Evolutionary conservation across 768 basidiomycete genomes (phyloP), one percentile per base, ranked within the genome.

Genomic region (Hypsizygus marmoreus): DNA sequence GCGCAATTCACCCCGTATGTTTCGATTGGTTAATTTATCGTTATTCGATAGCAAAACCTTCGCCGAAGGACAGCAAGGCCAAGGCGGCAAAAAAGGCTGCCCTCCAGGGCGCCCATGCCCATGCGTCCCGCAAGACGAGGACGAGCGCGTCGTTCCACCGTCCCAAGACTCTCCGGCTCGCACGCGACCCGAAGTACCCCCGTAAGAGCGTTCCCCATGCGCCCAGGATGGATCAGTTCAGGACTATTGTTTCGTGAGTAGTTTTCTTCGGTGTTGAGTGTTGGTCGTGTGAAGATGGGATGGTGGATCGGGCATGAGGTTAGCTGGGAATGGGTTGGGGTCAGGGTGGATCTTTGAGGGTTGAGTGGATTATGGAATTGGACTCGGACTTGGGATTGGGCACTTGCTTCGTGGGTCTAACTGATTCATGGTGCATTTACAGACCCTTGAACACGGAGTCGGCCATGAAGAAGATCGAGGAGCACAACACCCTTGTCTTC

Each of bases 391-490:
- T 28, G 5, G 9, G 11, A 10, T 41, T 23, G 10, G 4, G 13
- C 17, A 36, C 13, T 39, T 40, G 14, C 22, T 7, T 4, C n/a
- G 11, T 25, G 13, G 16, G 41, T 19, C 12, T 49, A 31, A 19
- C 32, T 43, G 13, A 3, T n/a, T 58, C 20, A 45, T 44, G 23
- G n/a, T 35, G 14, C 25, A 36, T 8, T 32, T 11, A 12, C 45
- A 90, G 87, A 40, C 91, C 91, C 13, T 68, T 93, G 68, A 95
- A 93, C 84, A 95, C 93, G 12, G 95, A 98, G 71, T 87, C 84
- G 10, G 95, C 95, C 52, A 97, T 98, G 95, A 95, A 97, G 83
- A 97, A 99, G 83, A 99, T 99, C 47, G 95, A 99, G 80, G 95
- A 97, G 71, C 86, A 97, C 80, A 98, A 99, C 74, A 99, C 97